Percentiles rank a stretch among this genome's conserved stretches.
phyloP scores from a whole-genome alignment of 257 asterid genomes.

The Datura wrightii region DNA sequence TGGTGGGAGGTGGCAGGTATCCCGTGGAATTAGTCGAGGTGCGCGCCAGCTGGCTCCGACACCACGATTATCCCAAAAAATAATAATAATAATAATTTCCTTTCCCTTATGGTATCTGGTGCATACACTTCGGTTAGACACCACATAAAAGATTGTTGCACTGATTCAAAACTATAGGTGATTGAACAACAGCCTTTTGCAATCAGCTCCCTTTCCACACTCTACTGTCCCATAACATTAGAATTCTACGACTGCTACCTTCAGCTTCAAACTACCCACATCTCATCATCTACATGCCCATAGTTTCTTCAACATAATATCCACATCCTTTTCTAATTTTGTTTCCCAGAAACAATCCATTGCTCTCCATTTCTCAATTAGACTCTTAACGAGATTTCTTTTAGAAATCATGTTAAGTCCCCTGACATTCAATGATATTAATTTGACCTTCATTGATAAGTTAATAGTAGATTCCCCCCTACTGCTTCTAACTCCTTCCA shows the following conservation, averaged over 20 bases:
- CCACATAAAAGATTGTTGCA: neutral
- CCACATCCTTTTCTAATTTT: constrained; percentile 9
- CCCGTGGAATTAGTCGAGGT: too few relatives aligned
- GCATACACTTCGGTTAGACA: neutral
- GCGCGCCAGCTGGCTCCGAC: too few relatives aligned
- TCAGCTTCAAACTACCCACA: neutral
- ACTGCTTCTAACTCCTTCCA: neutral
- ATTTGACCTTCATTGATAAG: neutral
- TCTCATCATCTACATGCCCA: constrained; percentile 17
- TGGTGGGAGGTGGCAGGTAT: too few relatives aligned
- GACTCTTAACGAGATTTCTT: constrained; percentile 1
- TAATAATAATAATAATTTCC: neutral
- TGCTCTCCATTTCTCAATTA: constrained; percentile 21
- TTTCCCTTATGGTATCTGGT: neutral
- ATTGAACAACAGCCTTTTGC: neutral
- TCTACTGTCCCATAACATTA: neutral
- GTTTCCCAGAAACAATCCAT: neutral
- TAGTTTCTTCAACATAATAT: neutral
- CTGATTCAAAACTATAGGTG: constrained; percentile 1
- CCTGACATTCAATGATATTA: neutral
- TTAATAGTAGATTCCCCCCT: neutral
- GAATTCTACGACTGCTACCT: neutral
- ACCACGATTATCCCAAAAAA: too few relatives aligned
- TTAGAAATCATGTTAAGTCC: constrained; percentile 19
- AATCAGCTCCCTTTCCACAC: neutral